Evolutionary conservation across 306 rosid genomes (phyloP), one percentile per base, ranked within the genome.

Genomic region (Oemleria cerasiformis): DNA sequence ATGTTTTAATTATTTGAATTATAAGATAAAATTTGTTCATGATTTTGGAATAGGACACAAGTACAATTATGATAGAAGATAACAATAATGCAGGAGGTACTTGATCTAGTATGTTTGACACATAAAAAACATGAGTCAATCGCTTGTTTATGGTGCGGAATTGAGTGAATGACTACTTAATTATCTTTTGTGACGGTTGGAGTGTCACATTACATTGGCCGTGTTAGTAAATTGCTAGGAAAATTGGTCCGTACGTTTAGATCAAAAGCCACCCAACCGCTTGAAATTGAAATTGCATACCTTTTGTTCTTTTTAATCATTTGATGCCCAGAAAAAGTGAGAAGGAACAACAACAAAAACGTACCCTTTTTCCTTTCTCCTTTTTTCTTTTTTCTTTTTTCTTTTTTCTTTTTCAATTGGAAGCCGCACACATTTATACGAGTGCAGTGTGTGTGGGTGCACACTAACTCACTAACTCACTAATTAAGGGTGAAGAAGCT

Each of bases 1-100:
- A 30, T 30, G 4, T 30, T 30, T 30, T 30, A 30, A 30, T 4
- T 30, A 30, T 4, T 30, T 30, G 36, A 30, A 30, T 1, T 30
- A 30, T 30, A 30, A 30, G 36, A 30, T 30, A 30, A 0, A 30
- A 30, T 30, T 30, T 30, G 36, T 30, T 30, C 36, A 30, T 30
- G 36, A 30, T 30, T 2, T 50, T 51, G 71, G 23, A 25, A 41
- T 9, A 40, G 75, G 43, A 65, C 71, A 60, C 36, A 34, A 61
- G 76, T 70, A 82, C 81, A 47, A 65, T 77, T 72, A 76, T 73
- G 50, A 74, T 61, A 40, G 17, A 50, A 40, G 36, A 68, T 63
- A 75, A 56, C 40, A 63, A 63, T 86, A 77, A 82, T 70, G 64
- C 41, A 51, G 45, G 61, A 71, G 43, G 76, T 65, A 73, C 39